A percentile compares a stretch with the other conserved stretches of the same genome.
Conservation (phyloP, 2,329 filamentous ascomycete genomes). For the Aspergillus luchuensis region DNA sequence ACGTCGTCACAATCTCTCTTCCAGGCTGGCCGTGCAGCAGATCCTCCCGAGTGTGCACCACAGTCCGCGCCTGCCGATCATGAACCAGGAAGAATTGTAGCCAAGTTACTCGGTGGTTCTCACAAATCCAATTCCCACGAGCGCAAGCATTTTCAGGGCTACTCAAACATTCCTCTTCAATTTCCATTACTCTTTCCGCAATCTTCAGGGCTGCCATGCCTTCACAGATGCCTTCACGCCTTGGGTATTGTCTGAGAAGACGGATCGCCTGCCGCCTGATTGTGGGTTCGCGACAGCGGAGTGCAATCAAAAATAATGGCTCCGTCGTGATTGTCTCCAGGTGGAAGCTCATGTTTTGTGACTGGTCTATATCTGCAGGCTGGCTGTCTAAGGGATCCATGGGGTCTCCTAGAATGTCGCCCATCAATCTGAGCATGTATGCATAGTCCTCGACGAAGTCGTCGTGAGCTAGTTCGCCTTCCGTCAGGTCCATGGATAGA, state of each 20-base stretch:
- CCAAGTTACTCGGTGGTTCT: not conserved
- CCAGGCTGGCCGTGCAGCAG: not conserved
- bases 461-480: slow-evolving; percentile 9
- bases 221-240: slow-evolving; percentile 10
- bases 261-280: slow-evolving; percentile 1
- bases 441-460: not conserved
- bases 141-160: not conserved
- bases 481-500: not conserved
- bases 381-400: not conserved
- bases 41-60: slow-evolving; percentile 25
- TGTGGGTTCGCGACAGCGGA: slow-evolving; percentile 2
- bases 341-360: not conserved
- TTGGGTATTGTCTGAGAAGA: not conserved
- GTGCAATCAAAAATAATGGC: slow-evolving; percentile 2
- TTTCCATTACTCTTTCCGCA: not conserved
- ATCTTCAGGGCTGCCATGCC: not conserved
- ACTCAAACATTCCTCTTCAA: not conserved
- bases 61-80: slow-evolving; percentile 1
- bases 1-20: not conserved
- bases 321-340: not conserved
- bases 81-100: not conserved
- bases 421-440: not conserved
- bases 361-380: not conserved
- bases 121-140: slow-evolving; percentile 1
- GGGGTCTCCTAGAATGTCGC: not conserved